Percentiles rank a stretch among this genome's conserved stretches.
Evolutionary conservation across 345 rosid species (phyloP).

Genomic region (Cardiospermum halicacabum): DNA sequence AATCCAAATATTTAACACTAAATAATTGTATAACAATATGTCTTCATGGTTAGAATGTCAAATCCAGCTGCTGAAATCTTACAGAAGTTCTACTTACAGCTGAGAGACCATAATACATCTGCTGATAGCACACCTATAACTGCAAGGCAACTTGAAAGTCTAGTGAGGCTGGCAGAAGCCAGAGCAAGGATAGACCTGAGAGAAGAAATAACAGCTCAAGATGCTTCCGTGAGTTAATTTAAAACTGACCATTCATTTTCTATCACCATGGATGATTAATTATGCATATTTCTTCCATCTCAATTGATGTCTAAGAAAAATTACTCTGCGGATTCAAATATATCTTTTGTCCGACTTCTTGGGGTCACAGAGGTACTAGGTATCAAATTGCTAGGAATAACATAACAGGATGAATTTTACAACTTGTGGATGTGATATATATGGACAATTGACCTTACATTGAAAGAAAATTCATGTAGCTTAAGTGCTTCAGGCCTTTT

Average conservation of each 20-base stretch:
- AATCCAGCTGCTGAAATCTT: constrained; percentile 84
- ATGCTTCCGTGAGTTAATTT: constrained; percentile 59
- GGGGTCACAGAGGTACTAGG: background rate
- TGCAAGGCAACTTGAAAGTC: constrained; percentile 94
- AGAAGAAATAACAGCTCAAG: constrained; percentile 86
- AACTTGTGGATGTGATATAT: background rate
- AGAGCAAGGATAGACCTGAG: constrained; percentile 91
- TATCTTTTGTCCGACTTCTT: background rate
- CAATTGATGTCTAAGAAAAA: background rate
- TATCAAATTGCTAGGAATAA: background rate
- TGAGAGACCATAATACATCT: constrained; percentile 84
- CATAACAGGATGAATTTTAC: background rate
- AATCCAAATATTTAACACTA: background rate
- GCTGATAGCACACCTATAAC: constrained; percentile 95
- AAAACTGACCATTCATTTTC: background rate
- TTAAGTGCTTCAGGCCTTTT: background rate
- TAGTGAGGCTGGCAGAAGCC: constrained; percentile 90
- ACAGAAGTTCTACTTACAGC: constrained; percentile 77
- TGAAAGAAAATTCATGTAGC: background rate
- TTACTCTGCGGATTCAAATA: background rate
- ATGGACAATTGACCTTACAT: background rate
- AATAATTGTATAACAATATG: background rate
- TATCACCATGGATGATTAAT: background rate
- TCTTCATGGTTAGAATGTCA: constrained; percentile 58
- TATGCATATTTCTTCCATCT: background rate